These are phyloP conservation scores for Aspergillus ostianus DNA, from an alignment of 495 filamentous ascomycete species.

Conservation along the genomic window DNA sequence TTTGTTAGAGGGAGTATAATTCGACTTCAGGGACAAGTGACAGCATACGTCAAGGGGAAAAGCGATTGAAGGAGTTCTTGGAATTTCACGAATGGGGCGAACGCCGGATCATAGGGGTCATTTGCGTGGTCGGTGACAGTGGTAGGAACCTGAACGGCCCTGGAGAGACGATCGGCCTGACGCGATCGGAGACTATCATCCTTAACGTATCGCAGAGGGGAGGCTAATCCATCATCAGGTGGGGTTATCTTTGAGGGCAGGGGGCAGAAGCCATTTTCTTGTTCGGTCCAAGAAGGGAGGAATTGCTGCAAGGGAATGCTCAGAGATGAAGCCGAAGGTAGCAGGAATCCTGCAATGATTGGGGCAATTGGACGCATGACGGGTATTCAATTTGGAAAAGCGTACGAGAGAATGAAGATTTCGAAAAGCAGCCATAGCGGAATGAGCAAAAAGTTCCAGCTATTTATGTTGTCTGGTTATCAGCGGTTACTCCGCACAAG, in stretches of 20 bases:
- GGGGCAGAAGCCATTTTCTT: slow-evolving; percentile 24
- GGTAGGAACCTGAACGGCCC: slow-evolving; percentile 39
- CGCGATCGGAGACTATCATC: slow-evolving; percentile 31
- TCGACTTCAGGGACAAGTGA: neutral
- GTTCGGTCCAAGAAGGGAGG: slow-evolving; percentile 5
- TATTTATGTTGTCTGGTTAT: neutral
- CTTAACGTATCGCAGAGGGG: slow-evolving; percentile 29
- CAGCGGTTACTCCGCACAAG: neutral
- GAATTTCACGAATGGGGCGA: slow-evolving; percentile 38
- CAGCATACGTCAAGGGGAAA: slow-evolving; percentile 40
- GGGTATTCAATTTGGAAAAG: neutral
- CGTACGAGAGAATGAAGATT: neutral
- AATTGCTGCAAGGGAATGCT: slow-evolving; percentile 25
- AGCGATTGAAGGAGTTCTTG: slow-evolving; percentile 35
- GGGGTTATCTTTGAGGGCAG: slow-evolving; percentile 28
- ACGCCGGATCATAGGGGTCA: slow-evolving; percentile 37
- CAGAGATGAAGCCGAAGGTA: slow-evolving; percentile 16
- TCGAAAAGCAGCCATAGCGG: neutral
- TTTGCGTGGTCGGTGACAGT: slow-evolving; percentile 32
- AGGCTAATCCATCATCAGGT: slow-evolving; percentile 28
- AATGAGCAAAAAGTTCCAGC: neutral
- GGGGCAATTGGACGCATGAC: slow-evolving; percentile 5
- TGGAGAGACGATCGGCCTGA: slow-evolving; percentile 36
- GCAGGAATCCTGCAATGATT: slow-evolving; percentile 7
- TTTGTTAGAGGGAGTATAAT: neutral